Evolutionary conservation across 192 early-diverging fungal genomes (phyloP).

Genomic region (Spizellomyces sp.): DNA sequence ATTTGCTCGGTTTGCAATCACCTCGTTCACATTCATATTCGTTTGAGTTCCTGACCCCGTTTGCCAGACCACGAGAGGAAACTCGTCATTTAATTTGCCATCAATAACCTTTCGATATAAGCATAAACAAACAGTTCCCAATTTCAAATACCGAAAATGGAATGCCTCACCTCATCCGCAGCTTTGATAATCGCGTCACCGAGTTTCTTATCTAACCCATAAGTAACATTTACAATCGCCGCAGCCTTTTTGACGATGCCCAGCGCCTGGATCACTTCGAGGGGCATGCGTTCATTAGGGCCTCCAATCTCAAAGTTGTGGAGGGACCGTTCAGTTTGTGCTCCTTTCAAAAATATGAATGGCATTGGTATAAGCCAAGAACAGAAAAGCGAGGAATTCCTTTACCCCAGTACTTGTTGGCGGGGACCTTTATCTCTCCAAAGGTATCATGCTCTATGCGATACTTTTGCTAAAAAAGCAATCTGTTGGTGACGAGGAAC

Average conservation of each 20-base stretch:
- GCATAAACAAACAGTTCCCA: background rate
- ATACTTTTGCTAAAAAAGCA: slow-evolving; percentile 11
- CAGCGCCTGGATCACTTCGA: slow-evolving; percentile 90
- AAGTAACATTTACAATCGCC: slow-evolving; percentile 90
- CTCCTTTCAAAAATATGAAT: slow-evolving; percentile 11
- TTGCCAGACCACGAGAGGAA: slow-evolving; percentile 95
- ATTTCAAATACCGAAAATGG: background rate
- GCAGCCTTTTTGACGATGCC: slow-evolving; percentile 94
- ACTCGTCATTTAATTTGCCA: slow-evolving; percentile 89
- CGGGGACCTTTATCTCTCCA: slow-evolving; percentile 90
- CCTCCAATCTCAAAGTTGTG: slow-evolving; percentile 99
- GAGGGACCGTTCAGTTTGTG: slow-evolving; percentile 93
- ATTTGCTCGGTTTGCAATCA: slow-evolving; percentile 98
- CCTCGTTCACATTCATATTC: slow-evolving; percentile 94
- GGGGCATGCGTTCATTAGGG: slow-evolving; percentile 88
- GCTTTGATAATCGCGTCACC: slow-evolving; percentile 87
- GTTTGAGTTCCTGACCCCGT: slow-evolving; percentile 97
- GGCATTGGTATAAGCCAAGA: background rate
- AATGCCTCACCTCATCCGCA: slow-evolving; percentile 69
- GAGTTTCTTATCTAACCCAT: slow-evolving; percentile 79
- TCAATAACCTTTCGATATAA: slow-evolving; percentile 68
- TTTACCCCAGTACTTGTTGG: slow-evolving; percentile 89
- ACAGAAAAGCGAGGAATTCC: background rate
- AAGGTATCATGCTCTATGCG: slow-evolving; percentile 73
- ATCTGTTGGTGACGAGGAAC: too few species aligned